Evolutionary conservation across 163 green algal species (phyloP).

Genomic region (Coccomyxa subellipsoidea): DNA sequence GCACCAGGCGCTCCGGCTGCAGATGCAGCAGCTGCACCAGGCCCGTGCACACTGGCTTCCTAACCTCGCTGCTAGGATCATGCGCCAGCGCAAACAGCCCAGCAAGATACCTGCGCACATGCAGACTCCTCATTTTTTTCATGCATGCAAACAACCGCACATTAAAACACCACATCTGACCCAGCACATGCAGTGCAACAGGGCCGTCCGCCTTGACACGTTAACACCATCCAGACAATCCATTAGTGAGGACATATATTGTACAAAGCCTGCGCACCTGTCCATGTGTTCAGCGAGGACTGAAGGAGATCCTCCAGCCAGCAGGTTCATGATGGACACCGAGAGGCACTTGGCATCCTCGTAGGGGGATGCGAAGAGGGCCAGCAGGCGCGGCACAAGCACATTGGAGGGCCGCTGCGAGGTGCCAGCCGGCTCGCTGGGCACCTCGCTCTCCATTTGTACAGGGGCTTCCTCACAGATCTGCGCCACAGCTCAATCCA

Average conservation of each 20-base stretch:
- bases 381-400: slow-evolving; percentile 70
- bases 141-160: not conserved
- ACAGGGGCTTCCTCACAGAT: slow-evolving; percentile 64
- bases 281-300: slow-evolving; percentile 56
- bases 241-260: too few relatives aligned
- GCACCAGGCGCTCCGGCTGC: slow-evolving; percentile 60
- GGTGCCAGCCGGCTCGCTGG: slow-evolving; percentile 8
- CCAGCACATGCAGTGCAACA: too few relatives aligned
- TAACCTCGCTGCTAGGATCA: slow-evolving; percentile 56
- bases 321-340: slow-evolving; percentile 65
- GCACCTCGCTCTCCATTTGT: slow-evolving; percentile 50
- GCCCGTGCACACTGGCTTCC: slow-evolving; percentile 68
- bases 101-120: slow-evolving; percentile 48
- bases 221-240: too few relatives aligned
- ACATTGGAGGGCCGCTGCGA: slow-evolving; percentile 8
- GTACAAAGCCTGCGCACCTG: slow-evolving; percentile 48
- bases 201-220: too few relatives aligned
- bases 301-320: slow-evolving; percentile 54
- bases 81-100: slow-evolving; percentile 77
- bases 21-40: slow-evolving; percentile 70
- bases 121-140: not conserved
- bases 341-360: slow-evolving; percentile 29
- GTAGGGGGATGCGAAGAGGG: slow-evolving; percentile 38
- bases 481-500: slow-evolving; percentile 28
- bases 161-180: too few relatives aligned